Conservation (phyloP, 176 grass and related monocot genomes). For the Calamus simplicifolius region DNA sequence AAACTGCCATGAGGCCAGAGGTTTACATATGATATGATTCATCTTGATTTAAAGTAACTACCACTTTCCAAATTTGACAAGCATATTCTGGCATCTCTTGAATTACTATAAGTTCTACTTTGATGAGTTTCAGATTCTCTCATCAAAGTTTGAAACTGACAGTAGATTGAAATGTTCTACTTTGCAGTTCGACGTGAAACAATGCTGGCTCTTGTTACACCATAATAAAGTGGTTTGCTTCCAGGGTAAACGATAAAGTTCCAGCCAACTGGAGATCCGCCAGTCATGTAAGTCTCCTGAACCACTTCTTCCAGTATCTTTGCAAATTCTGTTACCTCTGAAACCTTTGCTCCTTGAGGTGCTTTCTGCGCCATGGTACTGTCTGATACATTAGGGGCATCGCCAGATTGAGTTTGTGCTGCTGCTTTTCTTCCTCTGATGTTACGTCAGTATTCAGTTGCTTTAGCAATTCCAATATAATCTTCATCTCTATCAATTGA, state of each 20-base stretch:
- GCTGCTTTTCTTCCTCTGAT: constrained; percentile 13
- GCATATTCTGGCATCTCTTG: too few species aligned
- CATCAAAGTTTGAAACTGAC: too few species aligned
- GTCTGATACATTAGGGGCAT: constrained; percentile 7
- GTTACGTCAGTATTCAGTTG: constrained; percentile 33
- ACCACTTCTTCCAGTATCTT: constrained; percentile 29
- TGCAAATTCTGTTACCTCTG: constrained; percentile 22
- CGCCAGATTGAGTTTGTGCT: constrained; percentile 12
- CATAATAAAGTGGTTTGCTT: constrained; percentile 19
- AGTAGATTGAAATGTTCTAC: too few species aligned
- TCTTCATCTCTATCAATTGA: constrained; percentile 43
- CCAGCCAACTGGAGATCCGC: constrained; percentile 76
- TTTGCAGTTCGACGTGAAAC: constrained; percentile 28
- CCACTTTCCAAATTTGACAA: too few species aligned
- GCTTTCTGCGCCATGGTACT: not conserved
- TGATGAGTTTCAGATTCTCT: too few species aligned
- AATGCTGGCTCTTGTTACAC: constrained; percentile 49
- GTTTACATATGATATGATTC: too few species aligned
- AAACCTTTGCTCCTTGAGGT: not conserved
- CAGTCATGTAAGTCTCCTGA: constrained; percentile 61
- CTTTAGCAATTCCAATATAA: constrained; percentile 47
- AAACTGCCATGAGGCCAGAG: too few species aligned
- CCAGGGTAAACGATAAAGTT: constrained; percentile 67
- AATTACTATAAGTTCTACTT: too few species aligned
- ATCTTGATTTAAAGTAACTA: too few species aligned